Evolutionary conservation across 805 yeast species (phyloP), one percentile per base, ranked within the genome.

Genomic region (Wickerhamiella dianesei): DNA sequence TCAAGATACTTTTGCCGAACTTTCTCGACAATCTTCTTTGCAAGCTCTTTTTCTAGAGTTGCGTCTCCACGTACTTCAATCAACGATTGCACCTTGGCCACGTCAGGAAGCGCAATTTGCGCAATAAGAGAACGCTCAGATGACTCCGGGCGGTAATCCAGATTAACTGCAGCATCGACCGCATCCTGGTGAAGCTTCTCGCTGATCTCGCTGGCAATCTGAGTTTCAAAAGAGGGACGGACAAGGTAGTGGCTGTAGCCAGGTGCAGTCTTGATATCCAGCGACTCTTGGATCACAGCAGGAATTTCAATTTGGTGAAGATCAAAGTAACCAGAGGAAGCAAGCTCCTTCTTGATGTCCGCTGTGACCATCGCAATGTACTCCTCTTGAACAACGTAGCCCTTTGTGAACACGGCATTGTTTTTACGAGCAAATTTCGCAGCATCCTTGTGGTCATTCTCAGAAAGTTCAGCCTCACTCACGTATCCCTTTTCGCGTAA

Each of bases 281-380:
- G 21, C 9, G 47, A 5, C n/a, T 45, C 39, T 3, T 41, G 36
- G 2, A 49, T 37, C 3, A 52, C 22, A 6, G 37, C 25, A 9
- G 50, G 51, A 1, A 53, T 43, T 3, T 47, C 48, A 2, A 46
- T 21, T 29, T 45, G 53, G 12, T 50, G 35, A 18, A 49, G 32
- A 41, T 52, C 58, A 29, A 44, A 47, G 29, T 37, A 51, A 3
- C 53, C 44, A 22, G n/a, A 21, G 17, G 37, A 20, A 9, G 45
- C 46, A 8, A 56, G 46, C 2, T 32, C 32, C 4, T 22, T 21
- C 8, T 25, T 39, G 9, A 50, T 41, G 2, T 29, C 32, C 8
- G 13, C 22, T 16, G 14, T 29, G 22, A 44, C 44, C 32, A 16
- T 17, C 2, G 32, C 44, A 12, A 50, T 22, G 29, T 49, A 50